Percentiles rank a stretch among this genome's conserved stretches.
These are phyloP conservation scores for Xylariales sp. DNA, from an alignment of 2,329 filamentous ascomycete genomes.

Conservation along the genomic window DNA sequence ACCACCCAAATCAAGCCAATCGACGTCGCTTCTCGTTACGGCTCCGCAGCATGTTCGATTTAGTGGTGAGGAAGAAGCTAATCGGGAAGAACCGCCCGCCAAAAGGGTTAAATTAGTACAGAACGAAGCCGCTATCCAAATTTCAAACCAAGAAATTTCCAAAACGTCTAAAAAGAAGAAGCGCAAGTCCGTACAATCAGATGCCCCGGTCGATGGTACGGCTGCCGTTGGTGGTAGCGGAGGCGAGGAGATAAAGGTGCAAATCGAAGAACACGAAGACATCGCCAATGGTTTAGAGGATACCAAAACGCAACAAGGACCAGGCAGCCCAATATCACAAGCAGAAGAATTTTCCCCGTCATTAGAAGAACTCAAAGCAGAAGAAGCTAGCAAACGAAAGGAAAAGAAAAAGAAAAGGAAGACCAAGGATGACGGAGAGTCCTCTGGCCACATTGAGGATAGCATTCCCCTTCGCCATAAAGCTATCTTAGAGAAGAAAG, in stretches of 20 bases:
- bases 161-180: constrained; percentile 54
- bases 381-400: constrained; percentile 43
- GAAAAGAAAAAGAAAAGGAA: constrained; percentile 46
- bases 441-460: constrained; percentile 34
- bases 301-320: constrained; percentile 36
- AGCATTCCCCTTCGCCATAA: constrained; percentile 56
- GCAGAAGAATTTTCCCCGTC: constrained; percentile 10
- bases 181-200: constrained; percentile 51
- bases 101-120: constrained; percentile 54
- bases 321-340: background rate
- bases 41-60: constrained; percentile 41
- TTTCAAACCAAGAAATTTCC: constrained; percentile 44
- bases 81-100: constrained; percentile 45
- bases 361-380: constrained; percentile 25
- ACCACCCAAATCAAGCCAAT: constrained; percentile 47
- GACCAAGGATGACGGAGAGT: constrained; percentile 36
- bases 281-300: constrained; percentile 31
- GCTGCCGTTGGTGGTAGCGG: constrained; percentile 10
- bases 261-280: background rate
- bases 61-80: constrained; percentile 31
- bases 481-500: constrained; percentile 64
- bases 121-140: constrained; percentile 41
- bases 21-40: constrained; percentile 20
- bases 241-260: constrained; percentile 37
- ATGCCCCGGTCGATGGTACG: constrained; percentile 18